A percentile compares a stretch with the other conserved stretches of the same genome.
phyloP scores from a whole-genome alignment of 495 filamentous ascomycete genomes.

The Barbatosphaeria neglecta region DNA sequence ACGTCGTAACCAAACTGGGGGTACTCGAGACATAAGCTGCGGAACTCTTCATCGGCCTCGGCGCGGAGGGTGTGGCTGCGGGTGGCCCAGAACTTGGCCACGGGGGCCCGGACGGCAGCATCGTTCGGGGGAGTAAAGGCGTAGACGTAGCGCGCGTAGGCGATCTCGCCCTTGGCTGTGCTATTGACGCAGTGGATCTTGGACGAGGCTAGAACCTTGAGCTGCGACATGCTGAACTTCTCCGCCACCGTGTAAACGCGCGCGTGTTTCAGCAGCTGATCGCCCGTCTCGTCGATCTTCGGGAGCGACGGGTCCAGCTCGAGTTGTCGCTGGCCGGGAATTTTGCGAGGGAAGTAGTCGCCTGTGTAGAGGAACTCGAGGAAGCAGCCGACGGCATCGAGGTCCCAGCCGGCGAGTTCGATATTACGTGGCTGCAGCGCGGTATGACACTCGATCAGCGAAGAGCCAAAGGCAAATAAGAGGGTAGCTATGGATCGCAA shows the following conservation, averaged over 20 bases:
- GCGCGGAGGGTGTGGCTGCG: slow-evolving; percentile 68
- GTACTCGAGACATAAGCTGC: slow-evolving; percentile 70
- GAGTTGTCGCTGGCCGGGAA: slow-evolving; percentile 40
- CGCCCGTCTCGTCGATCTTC: slow-evolving; percentile 55
- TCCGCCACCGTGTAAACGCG: slow-evolving; percentile 81
- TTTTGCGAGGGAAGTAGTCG: slow-evolving; percentile 71
- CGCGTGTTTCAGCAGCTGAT: slow-evolving; percentile 74
- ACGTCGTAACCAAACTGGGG: slow-evolving; percentile 89
- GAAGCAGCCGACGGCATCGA: slow-evolving; percentile 76
- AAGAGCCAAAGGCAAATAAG: not conserved
- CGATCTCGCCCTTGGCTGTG: slow-evolving; percentile 76
- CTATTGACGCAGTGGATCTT: slow-evolving; percentile 86
- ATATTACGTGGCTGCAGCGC: slow-evolving; percentile 48
- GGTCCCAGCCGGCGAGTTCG: slow-evolving; percentile 54
- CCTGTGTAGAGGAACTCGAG: slow-evolving; percentile 87
- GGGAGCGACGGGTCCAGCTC: slow-evolving; percentile 48
- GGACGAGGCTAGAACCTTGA: slow-evolving; percentile 66
- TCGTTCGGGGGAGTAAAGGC: slow-evolving; percentile 59
- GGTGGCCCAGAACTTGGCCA: slow-evolving; percentile 84
- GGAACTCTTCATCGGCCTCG: slow-evolving; percentile 74
- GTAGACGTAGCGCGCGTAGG: slow-evolving; percentile 86
- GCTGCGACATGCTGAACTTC: slow-evolving; percentile 57
- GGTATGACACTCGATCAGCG: slow-evolving; percentile 4
- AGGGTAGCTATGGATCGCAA: not conserved
- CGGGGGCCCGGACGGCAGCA: slow-evolving; percentile 61